A percentile compares a stretch with the other conserved stretches of the same genome.
These are phyloP conservation scores for Phtheirospermum japonicum DNA, from an alignment of 257 asterid species.

Conservation along the genomic window DNA sequence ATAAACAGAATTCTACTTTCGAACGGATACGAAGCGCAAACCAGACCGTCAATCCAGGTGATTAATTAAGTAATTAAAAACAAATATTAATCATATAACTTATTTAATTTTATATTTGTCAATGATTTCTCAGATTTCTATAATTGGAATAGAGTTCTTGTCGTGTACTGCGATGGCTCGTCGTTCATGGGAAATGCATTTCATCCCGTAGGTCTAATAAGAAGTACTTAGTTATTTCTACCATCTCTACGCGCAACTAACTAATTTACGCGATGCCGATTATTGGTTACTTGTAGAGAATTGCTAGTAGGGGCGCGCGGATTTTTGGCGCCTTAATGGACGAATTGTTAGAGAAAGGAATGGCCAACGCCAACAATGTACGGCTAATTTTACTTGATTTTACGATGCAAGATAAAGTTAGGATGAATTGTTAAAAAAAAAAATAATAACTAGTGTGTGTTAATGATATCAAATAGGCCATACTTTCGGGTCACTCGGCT, in stretches of 20 bases:
- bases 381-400: not conserved
- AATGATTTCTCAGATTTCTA: constrained; percentile 16
- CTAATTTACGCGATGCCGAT: too few species aligned
- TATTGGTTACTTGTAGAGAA: not conserved
- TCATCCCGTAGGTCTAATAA: not conserved
- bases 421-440: too few species aligned
- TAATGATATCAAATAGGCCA: not conserved
- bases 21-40: not conserved
- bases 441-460: too few species aligned
- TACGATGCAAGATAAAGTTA: too few species aligned
- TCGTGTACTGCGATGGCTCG: constrained; percentile 32
- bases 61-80: too few species aligned
- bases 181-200: constrained; percentile 25
- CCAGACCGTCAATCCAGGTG: constrained; percentile 23
- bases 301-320: not conserved
- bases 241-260: too few species aligned
- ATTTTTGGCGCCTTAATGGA: not conserved
- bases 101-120: not conserved
- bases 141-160: constrained; percentile 27
- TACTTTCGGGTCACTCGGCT: not conserved
- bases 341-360: not conserved
- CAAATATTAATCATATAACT: too few species aligned
- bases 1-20: not conserved
- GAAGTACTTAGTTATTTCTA: not conserved
- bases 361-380: not conserved